Percentiles rank a stretch among this genome's conserved stretches.
phyloP scores from a whole-genome alignment of 257 asterid genomes.

The Nicotiana undulata region DNA sequence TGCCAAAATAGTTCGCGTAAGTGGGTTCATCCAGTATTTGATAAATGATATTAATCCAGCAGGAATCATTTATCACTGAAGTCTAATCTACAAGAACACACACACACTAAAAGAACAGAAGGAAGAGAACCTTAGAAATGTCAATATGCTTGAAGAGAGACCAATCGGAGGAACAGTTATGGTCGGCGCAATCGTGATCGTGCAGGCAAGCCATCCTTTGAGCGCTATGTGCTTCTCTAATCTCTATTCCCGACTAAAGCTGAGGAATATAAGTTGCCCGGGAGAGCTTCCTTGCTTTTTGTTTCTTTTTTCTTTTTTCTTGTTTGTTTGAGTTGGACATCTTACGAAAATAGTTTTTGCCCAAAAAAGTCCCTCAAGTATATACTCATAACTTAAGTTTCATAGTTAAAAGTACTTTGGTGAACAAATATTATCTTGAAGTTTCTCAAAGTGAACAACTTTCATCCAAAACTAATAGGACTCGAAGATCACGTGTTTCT shows the following conservation, averaged over 20 bases:
- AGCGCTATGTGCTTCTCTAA: background rate
- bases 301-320: background rate
- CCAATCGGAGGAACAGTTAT: slow-evolving; percentile 89
- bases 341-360: background rate
- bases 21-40: background rate
- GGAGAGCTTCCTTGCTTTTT: background rate
- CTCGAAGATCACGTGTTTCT: too few species aligned
- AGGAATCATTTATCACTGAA: background rate
- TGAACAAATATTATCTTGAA: too few species aligned
- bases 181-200: slow-evolving; percentile 98
- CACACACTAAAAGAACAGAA: background rate
- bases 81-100: background rate
- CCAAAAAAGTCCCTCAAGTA: too few species aligned
- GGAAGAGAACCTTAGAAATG: slow-evolving; percentile 55
- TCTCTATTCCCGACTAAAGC: background rate
- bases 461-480: too few species aligned
- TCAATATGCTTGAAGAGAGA: slow-evolving; percentile 89
- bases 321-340: background rate
- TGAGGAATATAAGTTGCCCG: background rate
- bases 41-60: background rate
- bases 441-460: too few species aligned
- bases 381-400: too few species aligned
- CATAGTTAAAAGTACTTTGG: too few species aligned
- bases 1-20: background rate
- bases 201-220: slow-evolving; percentile 54